Evolutionary conservation across 2,329 filamentous ascomycete species (phyloP).

Genomic region (Aspergillus hortae): DNA sequence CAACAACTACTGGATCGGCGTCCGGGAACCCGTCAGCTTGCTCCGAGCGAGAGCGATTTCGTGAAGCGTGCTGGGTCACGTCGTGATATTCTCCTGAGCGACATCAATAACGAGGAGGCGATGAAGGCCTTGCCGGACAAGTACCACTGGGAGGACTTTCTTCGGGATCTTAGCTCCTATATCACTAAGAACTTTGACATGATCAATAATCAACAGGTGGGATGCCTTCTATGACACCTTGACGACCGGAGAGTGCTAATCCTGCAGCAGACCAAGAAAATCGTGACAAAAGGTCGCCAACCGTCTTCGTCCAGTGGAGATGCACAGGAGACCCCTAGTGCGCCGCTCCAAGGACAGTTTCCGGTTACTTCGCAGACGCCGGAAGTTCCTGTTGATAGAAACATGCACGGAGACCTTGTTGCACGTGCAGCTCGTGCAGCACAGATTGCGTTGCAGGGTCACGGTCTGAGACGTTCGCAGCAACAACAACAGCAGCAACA

Average conservation of each 20-base stretch:
- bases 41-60: slow-evolving; percentile 59
- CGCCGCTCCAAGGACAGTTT: slow-evolving; percentile 42
- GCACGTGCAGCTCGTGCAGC: slow-evolving; percentile 47
- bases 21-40: slow-evolving; percentile 52
- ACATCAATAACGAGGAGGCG: slow-evolving; percentile 50
- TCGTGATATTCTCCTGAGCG: slow-evolving; percentile 55
- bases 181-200: slow-evolving; percentile 57
- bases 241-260: slow-evolving; percentile 16
- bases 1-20: slow-evolving; percentile 53
- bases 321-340: slow-evolving; percentile 31
- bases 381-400: slow-evolving; percentile 38
- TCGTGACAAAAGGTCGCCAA: slow-evolving; percentile 32
- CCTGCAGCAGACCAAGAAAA: slow-evolving; percentile 33
- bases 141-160: slow-evolving; percentile 63
- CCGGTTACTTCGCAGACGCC: slow-evolving; percentile 36
- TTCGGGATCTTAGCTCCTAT: slow-evolving; percentile 56
- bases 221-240: slow-evolving; percentile 7
- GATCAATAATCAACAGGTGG: slow-evolving; percentile 47
- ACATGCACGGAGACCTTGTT: slow-evolving; percentile 44
- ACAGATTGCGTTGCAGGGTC: slow-evolving; percentile 46
- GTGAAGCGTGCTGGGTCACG: slow-evolving; percentile 53
- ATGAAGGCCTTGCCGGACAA: slow-evolving; percentile 53
- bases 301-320: slow-evolving; percentile 36
- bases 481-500: slow-evolving; percentile 29
- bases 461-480: slow-evolving; percentile 35